Evolutionary conservation across 768 basidiomycete genomes (phyloP).

Genomic region (Xerocomellus chrysenteron): DNA sequence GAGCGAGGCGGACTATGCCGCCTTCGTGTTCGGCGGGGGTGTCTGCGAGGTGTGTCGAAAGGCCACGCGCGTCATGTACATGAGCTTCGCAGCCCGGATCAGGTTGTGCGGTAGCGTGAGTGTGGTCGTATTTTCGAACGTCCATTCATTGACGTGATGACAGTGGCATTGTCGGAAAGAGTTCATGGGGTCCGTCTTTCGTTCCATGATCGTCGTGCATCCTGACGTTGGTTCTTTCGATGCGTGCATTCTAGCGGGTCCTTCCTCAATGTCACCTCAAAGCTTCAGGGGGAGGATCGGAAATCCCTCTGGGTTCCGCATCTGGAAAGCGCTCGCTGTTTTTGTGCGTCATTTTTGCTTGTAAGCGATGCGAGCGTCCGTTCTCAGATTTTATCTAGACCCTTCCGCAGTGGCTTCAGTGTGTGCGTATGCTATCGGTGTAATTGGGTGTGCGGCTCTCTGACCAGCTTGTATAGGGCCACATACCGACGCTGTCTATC

Average conservation of each 20-base stretch:
- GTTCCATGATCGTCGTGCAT: background rate
- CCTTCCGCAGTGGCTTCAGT: background rate
- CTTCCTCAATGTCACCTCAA: slow-evolving; percentile 4
- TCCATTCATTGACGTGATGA: background rate
- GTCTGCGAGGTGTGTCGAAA: slow-evolving; percentile 55
- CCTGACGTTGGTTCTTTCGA: background rate
- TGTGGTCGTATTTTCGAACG: background rate
- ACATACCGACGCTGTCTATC: background rate
- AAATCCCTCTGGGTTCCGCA: slow-evolving; percentile 20
- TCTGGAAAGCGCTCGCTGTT: slow-evolving; percentile 21
- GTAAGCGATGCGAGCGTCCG: background rate
- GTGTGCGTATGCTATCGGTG: slow-evolving; percentile 16
- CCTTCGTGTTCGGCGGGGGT: slow-evolving; percentile 60
- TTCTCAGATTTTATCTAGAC: slow-evolving; percentile 1
- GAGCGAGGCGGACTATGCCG: slow-evolving; percentile 60
- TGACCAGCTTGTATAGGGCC: slow-evolving; percentile 21
- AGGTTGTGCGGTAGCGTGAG: slow-evolving; percentile 46
- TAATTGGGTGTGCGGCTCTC: too few relatives aligned
- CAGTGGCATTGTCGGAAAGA: slow-evolving; percentile 24
- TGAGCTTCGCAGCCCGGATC: slow-evolving; percentile 48
- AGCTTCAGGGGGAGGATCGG: background rate
- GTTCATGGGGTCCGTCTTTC: slow-evolving; percentile 17
- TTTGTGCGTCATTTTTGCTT: slow-evolving; percentile 17
- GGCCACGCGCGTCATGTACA: slow-evolving; percentile 37
- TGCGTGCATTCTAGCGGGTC: slow-evolving; percentile 7